Conservation (phyloP, 352 stramenopile species). For the Paralagenidium karlingii region DNA sequence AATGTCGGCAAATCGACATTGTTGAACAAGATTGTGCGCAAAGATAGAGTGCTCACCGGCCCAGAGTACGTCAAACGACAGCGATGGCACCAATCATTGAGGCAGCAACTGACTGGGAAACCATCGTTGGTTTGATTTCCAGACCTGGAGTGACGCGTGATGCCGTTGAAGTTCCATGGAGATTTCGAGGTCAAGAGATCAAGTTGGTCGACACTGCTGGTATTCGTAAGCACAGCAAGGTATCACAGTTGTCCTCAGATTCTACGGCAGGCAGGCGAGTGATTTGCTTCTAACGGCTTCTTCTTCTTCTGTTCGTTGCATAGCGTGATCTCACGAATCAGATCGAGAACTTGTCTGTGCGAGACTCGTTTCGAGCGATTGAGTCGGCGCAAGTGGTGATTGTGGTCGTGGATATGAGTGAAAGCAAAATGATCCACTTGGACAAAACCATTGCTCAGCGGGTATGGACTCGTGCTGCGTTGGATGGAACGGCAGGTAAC, state of each 20-base stretch:
- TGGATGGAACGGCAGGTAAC: neutral
- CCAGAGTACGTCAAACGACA: slow-evolving; percentile 77
- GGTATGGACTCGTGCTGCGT: neutral
- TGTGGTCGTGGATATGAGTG: slow-evolving; percentile 73
- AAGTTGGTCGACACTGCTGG: slow-evolving; percentile 74
- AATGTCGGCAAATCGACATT: slow-evolving; percentile 77
- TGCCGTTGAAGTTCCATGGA: slow-evolving; percentile 69
- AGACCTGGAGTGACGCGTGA: slow-evolving; percentile 74
- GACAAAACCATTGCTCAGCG: slow-evolving; percentile 73
- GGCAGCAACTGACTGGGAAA: too few species aligned
- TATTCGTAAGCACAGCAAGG: slow-evolving; percentile 74
- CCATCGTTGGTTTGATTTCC: neutral
- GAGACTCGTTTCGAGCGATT: slow-evolving; percentile 67
- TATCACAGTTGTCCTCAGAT: neutral
- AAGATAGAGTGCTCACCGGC: slow-evolving; percentile 65
- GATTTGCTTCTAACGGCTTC: too few species aligned
- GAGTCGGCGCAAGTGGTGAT: slow-evolving; percentile 70
- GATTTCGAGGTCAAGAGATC: slow-evolving; percentile 55
- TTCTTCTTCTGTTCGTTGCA: neutral
- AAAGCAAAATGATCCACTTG: slow-evolving; percentile 76
- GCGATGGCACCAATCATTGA: too few species aligned
- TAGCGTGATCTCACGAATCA: slow-evolving; percentile 62
- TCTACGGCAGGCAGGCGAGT: neutral
- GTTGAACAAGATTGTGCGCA: slow-evolving; percentile 72
- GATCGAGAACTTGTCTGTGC: slow-evolving; percentile 77